Evolutionary conservation across 2,329 filamentous ascomycete species (phyloP), one percentile per base, ranked within the genome.

Genomic region (Epichloe typhina): DNA sequence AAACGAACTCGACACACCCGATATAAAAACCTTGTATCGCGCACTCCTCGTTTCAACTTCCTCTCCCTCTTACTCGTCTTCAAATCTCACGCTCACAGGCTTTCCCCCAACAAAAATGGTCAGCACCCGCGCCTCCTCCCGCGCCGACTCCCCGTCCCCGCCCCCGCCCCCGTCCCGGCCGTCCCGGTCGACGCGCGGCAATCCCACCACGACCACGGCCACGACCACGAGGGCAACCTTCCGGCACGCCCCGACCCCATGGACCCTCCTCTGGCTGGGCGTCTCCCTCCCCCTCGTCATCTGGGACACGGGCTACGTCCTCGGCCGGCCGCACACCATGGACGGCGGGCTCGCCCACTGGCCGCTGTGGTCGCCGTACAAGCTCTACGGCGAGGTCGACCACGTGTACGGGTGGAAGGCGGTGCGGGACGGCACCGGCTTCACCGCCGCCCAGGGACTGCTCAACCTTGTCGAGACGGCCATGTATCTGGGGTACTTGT

Each of bases 291-390:
- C 86, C 1, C 75, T 94, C 53, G 87, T 95, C 46, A 62, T 79
- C 47, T 95, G 89, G 89, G 89, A 95, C 69, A 79, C 78, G 33
- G 71, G 73, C 52, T 95, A 95, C 70, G 80, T 95, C 39, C 72
- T 95, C 45, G 71, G 86, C 50, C 86, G 89, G 19, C 89, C 89
- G 33, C 79, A 83, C 66, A 86, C 82, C 52, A 93, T 95, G 86
- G 80, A 83, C 0, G 86, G 87, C 57, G 88, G 88, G 15, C 68
- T 66, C 45, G 71, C 84, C 49, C 86, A 94, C 69, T 72, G 69
- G 70, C 85, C 86, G 1, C 59, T 95, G 41, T 95, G 80, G 77
- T 70, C 69, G 33, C 88, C 86, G 0, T 95, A 95, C 69, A 79
- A 77, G 61, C 78, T 94, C 1, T 95, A 95, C 69, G 86, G 84